Evolutionary conservation across 2,329 filamentous ascomycete species (phyloP), one percentile per base, ranked within the genome.

Genomic region (Aspergillus latus): DNA sequence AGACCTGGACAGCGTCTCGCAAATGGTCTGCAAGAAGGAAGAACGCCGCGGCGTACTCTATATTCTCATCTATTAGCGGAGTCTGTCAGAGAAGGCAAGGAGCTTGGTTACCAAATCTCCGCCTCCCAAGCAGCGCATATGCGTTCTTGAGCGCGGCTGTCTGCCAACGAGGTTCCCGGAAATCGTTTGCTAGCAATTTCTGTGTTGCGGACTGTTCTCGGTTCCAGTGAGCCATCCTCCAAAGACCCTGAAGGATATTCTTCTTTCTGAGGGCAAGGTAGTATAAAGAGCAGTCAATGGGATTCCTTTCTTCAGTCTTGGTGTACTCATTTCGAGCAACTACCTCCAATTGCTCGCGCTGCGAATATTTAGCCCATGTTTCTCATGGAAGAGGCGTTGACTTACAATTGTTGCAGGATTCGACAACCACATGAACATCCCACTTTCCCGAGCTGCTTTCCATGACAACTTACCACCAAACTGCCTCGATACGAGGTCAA

Each of bases 241-340:
- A 99, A 0, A 99, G 80, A 0, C 92, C 92, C 62, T 96, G 84
- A 1, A 99, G 82, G 0, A 97, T 88, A 2, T 88, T 82, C 73
- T 99, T 99, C 78, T 97, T 97, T 62, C 83, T 84, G 10, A 99
- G 81, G 0, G 95, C 93, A 15, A 99, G 81, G 71, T 97, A 99
- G 75, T 89, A 96, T 6, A 99, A 77, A 62, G 88, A 90, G 74
- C 94, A 97, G 66, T 96, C 89, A 7, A 96, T 85, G 0, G 94
- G 94, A 64, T 96, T 93, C 71, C 92, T 94, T 56, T 89, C 83
- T 32, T 96, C 91, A 21, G 85, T 87, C 63, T 90, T 91, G 13
- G 90, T 92, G 72, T 97, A 99, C 68, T 97, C 92, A 61, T 94
- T 96, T 42, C 92, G 86, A 30, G 92, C 95, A 44, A 99, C 84